Base-by-base conservation (phyloP, 306 rosid genomes). In the Sicyos edulis region DNA sequence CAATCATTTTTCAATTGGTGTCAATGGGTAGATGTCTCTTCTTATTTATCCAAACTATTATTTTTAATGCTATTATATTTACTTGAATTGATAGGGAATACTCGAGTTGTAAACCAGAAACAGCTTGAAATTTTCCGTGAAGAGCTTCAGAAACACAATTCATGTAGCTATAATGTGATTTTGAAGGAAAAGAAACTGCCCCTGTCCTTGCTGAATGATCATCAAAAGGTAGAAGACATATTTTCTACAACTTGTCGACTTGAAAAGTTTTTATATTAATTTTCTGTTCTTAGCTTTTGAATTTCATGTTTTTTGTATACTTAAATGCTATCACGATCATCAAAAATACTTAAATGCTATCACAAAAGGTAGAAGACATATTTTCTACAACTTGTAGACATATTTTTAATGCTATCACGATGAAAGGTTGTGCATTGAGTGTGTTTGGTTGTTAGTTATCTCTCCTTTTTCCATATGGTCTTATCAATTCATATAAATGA, bases 51-150 rank as follows among this genome's bases (percentile, higher is more conserved):
- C 2, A 50, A 42, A 64, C 11, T 21, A 20, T 34, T 45, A 66
- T 66, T 45, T 15, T 65, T 12, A 66, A 45, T 44, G 16, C 34
- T 20, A 10, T 64, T 4, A 4, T 72, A 55, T 44, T 64, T 22
- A 67, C 60, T 75, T 58, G 78, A 76, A 42, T 76, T 32, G 32
- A 13, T 47, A 92, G 96, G 85, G 54, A 87, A 87, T 74, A 88
- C 96, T 57, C 83, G 97, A 61, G 95, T 88, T 73, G 92, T 87
- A 19, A 79, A 82, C 66, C 98, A 90, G 85, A 86, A 90, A 62
- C 84, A 88, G 86, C 95, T 93, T 29, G 96, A 91, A 74, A 55
- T 87, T 59, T 90, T 88, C 70, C 86, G 95, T 2, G 96, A 93
- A 54, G 98, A 88, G 84, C 80, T 89, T 29, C 83, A 76, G 57